phyloP scores from a whole-genome alignment of 2,329 filamentous ascomycete genomes.

The Pyricularia sp. region DNA sequence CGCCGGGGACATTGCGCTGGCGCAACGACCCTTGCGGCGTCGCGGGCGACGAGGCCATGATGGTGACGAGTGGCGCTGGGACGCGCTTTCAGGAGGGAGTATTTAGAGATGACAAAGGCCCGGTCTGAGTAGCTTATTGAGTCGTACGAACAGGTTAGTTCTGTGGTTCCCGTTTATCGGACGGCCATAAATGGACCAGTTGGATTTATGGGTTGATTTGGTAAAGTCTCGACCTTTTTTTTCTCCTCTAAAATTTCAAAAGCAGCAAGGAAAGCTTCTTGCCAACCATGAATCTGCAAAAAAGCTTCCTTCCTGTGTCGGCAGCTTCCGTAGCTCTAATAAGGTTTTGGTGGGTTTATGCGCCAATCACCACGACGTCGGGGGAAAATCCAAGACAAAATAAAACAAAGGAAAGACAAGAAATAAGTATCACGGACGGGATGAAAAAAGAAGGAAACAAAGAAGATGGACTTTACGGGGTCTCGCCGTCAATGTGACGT shows the following conservation, averaged over 20 bases:
- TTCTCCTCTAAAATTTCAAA: background rate
- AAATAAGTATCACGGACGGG: background rate
- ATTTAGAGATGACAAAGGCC: background rate
- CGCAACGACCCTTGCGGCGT: slow-evolving; percentile 49
- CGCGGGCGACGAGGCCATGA: slow-evolving; percentile 21
- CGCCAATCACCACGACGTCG: background rate
- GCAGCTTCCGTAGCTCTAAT: background rate
- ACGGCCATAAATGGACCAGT: background rate
- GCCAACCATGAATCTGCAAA: background rate
- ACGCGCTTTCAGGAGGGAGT: background rate
- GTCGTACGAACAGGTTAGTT: background rate
- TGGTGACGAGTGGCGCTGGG: background rate
- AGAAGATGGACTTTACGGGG: background rate
- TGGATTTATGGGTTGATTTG: background rate
- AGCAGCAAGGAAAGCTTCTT: background rate
- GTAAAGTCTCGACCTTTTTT: no score
- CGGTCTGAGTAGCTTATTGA: background rate
- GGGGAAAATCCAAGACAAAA: background rate
- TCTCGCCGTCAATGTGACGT: background rate
- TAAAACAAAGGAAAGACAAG: background rate
- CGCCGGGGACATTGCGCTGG: slow-evolving; percentile 43
- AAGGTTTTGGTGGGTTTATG: background rate
- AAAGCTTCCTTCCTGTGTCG: background rate
- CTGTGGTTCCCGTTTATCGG: background rate
- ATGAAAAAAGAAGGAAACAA: background rate